These are phyloP conservation scores for Cytospora paraplurivora DNA, from an alignment of 2,329 filamentous ascomycete genomes.

Conservation along the genomic window DNA sequence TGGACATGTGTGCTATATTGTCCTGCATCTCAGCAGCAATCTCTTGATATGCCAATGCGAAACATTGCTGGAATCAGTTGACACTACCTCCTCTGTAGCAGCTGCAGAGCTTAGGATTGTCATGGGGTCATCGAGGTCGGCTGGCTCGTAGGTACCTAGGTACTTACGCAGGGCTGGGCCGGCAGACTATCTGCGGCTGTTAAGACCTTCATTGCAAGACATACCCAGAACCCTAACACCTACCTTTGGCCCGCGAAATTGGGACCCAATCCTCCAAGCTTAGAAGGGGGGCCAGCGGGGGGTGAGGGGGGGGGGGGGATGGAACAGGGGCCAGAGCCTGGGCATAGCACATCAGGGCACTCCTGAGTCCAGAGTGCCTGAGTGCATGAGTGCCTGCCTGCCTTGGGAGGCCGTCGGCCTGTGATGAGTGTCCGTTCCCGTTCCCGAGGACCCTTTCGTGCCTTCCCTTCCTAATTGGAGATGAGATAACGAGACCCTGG, in stretches of 20 bases:
- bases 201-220: not conserved
- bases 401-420: constrained; percentile 3
- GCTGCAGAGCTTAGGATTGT: not conserved
- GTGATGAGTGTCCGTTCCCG: not conserved
- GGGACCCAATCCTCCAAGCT: not conserved
- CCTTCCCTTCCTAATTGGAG: too few relatives aligned
- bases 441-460: not conserved
- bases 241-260: not conserved
- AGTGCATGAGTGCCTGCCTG: too few relatives aligned
- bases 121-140: not conserved
- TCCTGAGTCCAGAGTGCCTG: too few relatives aligned
- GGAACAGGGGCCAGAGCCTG: too few relatives aligned
- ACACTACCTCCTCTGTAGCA: too few relatives aligned
- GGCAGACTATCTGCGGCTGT: not conserved
- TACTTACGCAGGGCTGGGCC: not conserved
- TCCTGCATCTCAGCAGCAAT: too few relatives aligned
- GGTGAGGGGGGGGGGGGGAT: too few relatives aligned
- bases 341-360: too few relatives aligned
- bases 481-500: too few relatives aligned
- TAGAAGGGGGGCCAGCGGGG: too few relatives aligned
- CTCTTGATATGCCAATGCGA: too few relatives aligned
- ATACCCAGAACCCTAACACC: not conserved
- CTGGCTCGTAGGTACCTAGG: not conserved
- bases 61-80: constrained; percentile 4
- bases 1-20: too few relatives aligned